These are phyloP conservation scores for Podaxis sp. DNA, from an alignment of 768 basidiomycete genomes.

Conservation along the genomic window DNA sequence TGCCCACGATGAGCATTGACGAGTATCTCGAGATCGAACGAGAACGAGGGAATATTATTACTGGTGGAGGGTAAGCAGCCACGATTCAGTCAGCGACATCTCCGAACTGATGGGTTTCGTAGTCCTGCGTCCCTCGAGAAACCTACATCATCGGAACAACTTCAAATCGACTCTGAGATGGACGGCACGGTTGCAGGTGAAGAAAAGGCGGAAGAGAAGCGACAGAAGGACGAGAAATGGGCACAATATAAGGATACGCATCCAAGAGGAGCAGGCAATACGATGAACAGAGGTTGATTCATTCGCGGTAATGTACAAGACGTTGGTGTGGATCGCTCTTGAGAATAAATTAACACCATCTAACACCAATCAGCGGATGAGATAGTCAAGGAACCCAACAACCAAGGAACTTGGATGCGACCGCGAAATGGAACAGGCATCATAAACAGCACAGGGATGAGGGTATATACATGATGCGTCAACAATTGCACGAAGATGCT, in stretches of 20 bases:
- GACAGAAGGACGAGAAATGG: conserved; percentile 89
- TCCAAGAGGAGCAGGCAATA: conserved; percentile 91
- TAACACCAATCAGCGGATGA: conserved; percentile 14
- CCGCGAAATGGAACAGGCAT: conserved; percentile 15
- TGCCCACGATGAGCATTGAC: conserved; percentile 95
- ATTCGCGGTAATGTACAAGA: conserved; percentile 18
- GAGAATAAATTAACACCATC: neutral
- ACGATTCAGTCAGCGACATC: neutral
- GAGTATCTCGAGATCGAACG: conserved; percentile 88
- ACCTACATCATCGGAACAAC: conserved; percentile 74
- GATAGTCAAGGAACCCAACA: conserved; percentile 3
- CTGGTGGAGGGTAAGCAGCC: conserved; percentile 74
- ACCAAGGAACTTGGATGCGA: neutral
- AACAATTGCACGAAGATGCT: conserved; percentile 84
- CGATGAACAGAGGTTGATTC: conserved; percentile 84
- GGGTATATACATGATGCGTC: conserved; percentile 20
- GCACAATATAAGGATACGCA: conserved; percentile 83
- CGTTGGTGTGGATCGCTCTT: neutral
- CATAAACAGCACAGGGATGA: conserved; percentile 12
- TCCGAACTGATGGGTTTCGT: neutral
- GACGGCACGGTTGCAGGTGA: conserved; percentile 72
- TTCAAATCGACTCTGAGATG: conserved; percentile 75
- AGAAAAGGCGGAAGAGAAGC: conserved; percentile 67
- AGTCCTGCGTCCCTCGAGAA: conserved; percentile 65
- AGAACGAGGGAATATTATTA: conserved; percentile 80